A percentile compares a stretch with the other conserved stretches of the same genome.
Evolutionary conservation across 2,329 filamentous ascomycete species (phyloP).

Genomic region (Paraphaeosphaeria sporulosa): DNA sequence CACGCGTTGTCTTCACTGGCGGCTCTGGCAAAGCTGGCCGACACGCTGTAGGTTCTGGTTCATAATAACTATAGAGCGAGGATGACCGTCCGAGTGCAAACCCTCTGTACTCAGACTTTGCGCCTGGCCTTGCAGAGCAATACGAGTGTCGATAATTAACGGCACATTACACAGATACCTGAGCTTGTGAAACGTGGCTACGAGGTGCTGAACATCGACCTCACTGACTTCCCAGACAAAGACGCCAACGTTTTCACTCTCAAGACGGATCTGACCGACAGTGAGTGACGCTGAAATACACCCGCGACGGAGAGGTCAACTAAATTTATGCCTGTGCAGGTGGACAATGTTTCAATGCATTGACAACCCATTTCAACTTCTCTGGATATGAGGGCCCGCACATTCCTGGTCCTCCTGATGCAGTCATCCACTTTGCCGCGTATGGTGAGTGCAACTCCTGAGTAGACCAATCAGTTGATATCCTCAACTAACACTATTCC

Average conservation of each 20-base stretch:
- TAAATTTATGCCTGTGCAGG: not conserved
- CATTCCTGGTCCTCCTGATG: constrained; percentile 60
- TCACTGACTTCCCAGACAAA: constrained; percentile 56
- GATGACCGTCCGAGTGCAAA: no score
- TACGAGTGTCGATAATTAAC: no score
- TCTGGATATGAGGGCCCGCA: constrained; percentile 56
- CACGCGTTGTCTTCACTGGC: constrained; percentile 54
- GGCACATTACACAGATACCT: constrained; percentile 46
- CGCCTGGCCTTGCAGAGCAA: no score
- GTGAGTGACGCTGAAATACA: constrained; percentile 55
- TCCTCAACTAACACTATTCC: not conserved
- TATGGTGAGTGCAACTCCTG: constrained; percentile 67
- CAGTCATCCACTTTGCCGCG: constrained; percentile 68
- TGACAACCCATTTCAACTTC: constrained; percentile 64
- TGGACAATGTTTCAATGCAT: constrained; percentile 55
- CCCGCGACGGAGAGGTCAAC: constrained; percentile 44
- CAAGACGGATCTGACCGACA: constrained; percentile 63
- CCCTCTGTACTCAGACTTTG: no score
- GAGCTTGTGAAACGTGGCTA: constrained; percentile 61
- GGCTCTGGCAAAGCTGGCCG: constrained; percentile 62
- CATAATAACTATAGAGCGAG: no score
- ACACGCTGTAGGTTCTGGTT: constrained; percentile 44
- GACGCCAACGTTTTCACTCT: constrained; percentile 59
- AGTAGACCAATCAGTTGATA: not conserved
- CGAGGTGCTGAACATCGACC: constrained; percentile 64